Evolutionary conservation across 495 filamentous ascomycete genomes (phyloP).

Genomic region (Penicillium taxi): DNA sequence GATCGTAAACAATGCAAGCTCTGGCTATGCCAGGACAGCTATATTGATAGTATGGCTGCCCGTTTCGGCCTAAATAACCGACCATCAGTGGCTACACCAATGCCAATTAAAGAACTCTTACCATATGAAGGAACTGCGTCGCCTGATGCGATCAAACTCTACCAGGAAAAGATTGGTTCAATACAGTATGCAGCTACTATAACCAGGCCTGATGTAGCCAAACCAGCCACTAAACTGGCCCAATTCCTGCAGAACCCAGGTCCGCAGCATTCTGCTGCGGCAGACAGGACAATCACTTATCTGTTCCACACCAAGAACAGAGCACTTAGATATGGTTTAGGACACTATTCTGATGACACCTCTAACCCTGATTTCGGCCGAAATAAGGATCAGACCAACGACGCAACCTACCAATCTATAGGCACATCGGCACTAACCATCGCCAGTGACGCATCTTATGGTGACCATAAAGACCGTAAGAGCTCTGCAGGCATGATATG

Average conservation of each 20-base stretch:
- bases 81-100: conserved; percentile 1
- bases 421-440: no score
- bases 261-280: conserved; percentile 6
- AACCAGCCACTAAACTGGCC: conserved; percentile 7
- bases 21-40: conserved; percentile 14
- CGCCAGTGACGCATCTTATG: conserved; percentile 13
- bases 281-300: conserved; percentile 11
- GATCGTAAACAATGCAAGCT: conserved; percentile 8
- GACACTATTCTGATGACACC: not conserved
- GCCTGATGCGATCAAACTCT: conserved; percentile 6
- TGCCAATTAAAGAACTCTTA: conserved; percentile 2
- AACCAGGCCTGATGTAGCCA: conserved; percentile 16
- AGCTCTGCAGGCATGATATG: conserved; percentile 15
- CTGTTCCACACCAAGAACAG: conserved; percentile 4
- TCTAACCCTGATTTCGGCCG: no score
- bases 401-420: no score
- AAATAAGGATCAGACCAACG: no score
- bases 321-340: conserved; percentile 5
- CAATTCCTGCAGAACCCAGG: conserved; percentile 16
- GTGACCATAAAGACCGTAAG: conserved; percentile 11
- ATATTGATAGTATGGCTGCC: conserved; percentile 12
- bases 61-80: conserved; percentile 8
- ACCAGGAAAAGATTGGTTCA: conserved; percentile 22
- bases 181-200: conserved; percentile 15
- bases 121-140: not conserved